Evolutionary conservation across 2,329 filamentous ascomycete species (phyloP).

Genomic region (Alternaria incomplexa): DNA sequence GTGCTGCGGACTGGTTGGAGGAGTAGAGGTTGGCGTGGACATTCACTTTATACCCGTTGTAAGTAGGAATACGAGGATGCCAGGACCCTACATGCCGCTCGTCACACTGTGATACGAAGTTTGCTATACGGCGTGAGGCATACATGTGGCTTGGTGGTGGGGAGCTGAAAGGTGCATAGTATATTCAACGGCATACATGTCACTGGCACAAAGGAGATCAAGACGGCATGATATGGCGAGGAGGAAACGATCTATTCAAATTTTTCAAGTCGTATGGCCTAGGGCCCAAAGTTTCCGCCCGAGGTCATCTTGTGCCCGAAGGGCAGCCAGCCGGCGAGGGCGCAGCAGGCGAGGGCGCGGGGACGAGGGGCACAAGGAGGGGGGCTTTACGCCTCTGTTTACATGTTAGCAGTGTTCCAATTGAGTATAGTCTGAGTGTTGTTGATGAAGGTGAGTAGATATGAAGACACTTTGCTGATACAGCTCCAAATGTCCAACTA

Average conservation of each 20-base stretch:
- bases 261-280: neutral
- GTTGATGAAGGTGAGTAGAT: neutral
- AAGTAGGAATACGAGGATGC: neutral
- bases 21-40: neutral
- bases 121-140: neutral
- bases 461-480: neutral
- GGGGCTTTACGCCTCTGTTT: neutral
- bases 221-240: neutral
- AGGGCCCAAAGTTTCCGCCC: neutral
- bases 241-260: neutral
- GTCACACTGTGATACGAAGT: neutral
- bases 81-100: neutral
- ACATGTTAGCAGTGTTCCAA: neutral
- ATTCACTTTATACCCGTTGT: neutral
- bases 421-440: neutral
- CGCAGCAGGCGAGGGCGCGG: no score
- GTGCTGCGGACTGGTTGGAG: slow-evolving; percentile 45
- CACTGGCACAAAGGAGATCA: neutral
- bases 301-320: neutral
- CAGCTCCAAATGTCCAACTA: neutral
- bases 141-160: neutral
- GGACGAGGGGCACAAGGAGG: neutral
- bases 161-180: neutral
- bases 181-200: no score
- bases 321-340: neutral